Percentiles rank a stretch among this genome's conserved stretches.
Conservation (phyloP, 768 basidiomycete genomes). For the Coprinopsis cinerea region DNA sequence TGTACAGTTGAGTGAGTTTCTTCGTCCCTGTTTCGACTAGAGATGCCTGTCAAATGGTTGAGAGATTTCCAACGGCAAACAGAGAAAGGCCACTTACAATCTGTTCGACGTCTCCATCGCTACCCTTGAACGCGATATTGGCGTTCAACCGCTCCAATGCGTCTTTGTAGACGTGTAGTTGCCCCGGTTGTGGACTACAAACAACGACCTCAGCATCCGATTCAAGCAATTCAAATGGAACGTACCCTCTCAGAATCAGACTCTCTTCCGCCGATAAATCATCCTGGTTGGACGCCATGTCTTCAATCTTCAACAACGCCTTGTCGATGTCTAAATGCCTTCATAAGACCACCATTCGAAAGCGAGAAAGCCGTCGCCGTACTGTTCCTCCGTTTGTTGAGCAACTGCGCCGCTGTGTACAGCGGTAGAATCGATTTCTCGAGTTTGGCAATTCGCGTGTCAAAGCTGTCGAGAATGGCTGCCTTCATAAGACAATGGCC, state of each 20-base stretch:
- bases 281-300: conserved; percentile 68
- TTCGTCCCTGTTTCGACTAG: conserved; percentile 80
- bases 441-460: conserved; percentile 72
- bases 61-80: neutral
- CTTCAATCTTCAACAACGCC: conserved; percentile 72
- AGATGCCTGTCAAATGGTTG: conserved; percentile 47
- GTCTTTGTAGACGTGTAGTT: conserved; percentile 61
- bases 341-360: neutral
- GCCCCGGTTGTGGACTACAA: conserved; percentile 61
- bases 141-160: conserved; percentile 75
- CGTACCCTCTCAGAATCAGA: conserved; percentile 68
- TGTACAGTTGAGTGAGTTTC: conserved; percentile 76
- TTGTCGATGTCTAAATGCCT: conserved; percentile 67
- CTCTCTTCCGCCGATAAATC: conserved; percentile 75
- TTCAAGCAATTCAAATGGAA: neutral
- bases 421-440: conserved; percentile 83
- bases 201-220: neutral
- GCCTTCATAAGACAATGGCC: conserved; percentile 25
- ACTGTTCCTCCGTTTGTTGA: conserved; percentile 73
- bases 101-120: neutral
- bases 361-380: conserved; percentile 20
- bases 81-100: neutral
- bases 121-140: conserved; percentile 63
- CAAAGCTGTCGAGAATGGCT: conserved; percentile 84
- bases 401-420: conserved; percentile 70